Evolutionary conservation across 257 asterid genomes (phyloP).

Genomic region (Craterostigma plantagineum): DNA sequence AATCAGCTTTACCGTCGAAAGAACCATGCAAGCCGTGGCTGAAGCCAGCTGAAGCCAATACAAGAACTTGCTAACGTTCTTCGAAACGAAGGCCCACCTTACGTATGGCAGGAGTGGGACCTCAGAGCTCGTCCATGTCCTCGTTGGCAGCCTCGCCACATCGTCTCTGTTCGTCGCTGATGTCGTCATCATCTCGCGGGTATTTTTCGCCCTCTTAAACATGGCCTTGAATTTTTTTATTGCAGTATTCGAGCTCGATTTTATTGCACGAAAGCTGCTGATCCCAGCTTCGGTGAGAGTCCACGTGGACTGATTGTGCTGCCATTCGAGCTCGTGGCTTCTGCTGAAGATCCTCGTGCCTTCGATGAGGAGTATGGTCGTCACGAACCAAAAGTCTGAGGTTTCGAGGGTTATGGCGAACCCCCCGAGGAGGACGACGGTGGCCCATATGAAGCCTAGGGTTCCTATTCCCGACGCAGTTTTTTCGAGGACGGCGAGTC

Average conservation of each 20-base stretch:
- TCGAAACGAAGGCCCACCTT: slow-evolving; percentile 55
- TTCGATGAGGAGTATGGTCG: slow-evolving; percentile 52
- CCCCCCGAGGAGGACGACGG: slow-evolving; percentile 89
- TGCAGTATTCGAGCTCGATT: slow-evolving; percentile 26
- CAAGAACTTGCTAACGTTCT: slow-evolving; percentile 48
- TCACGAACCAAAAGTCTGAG: slow-evolving; percentile 86
- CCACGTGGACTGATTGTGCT: slow-evolving; percentile 89
- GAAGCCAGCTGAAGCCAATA: slow-evolving; percentile 75
- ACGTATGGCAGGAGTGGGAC: slow-evolving; percentile 67
- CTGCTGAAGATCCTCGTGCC: slow-evolving; percentile 72
- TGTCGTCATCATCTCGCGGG: slow-evolving; percentile 5
- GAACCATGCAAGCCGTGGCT: slow-evolving; percentile 64
- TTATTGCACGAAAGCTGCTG: slow-evolving; percentile 48
- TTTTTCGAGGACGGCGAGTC: slow-evolving; percentile 79
- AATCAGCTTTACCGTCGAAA: slow-evolving; percentile 51
- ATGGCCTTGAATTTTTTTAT: slow-evolving; percentile 11
- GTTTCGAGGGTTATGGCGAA: slow-evolving; percentile 59
- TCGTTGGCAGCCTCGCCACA: slow-evolving; percentile 16
- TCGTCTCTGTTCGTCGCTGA: background rate
- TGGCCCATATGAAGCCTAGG: slow-evolving; percentile 92
- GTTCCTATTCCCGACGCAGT: slow-evolving; percentile 82
- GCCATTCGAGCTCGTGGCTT: slow-evolving; percentile 93
- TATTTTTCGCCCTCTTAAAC: slow-evolving; percentile 8
- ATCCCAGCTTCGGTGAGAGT: slow-evolving; percentile 51
- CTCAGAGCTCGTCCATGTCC: slow-evolving; percentile 62